Base-by-base conservation (phyloP, 2,329 filamentous ascomycete species). In the Curvularia sp. region DNA sequence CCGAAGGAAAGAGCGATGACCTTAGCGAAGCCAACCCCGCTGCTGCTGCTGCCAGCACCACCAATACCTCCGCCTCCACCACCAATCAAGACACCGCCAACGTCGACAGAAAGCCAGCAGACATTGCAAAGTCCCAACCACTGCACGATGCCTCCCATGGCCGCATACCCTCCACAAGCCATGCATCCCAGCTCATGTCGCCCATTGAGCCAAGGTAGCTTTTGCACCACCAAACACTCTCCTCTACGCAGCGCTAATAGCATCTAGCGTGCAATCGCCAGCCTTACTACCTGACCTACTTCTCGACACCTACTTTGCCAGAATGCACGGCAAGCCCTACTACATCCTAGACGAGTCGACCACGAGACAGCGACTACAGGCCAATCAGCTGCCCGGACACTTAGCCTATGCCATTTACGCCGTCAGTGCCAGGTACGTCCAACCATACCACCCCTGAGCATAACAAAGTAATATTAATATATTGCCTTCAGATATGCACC, bases 321-420 rank as follows among this genome's bases (percentile, higher is more conserved):
- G 90, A 50, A 86, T 93, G 39, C 92, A 96, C 73, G 89, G 89
- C 50, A 94, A 93, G 71, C 91, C 92, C 1, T 95, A 90, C 65
- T 87, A 91, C 70, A 88, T 96, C 51, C 81, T 96, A 3, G 91
- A 96, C 70, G 92, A 96, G 76, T 82, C 88, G 0, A 86, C 85
- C 0, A 88, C 90, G 9, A 84, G 92, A 55, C 90, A 93, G 76
- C 84, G 88, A 24, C 79, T 92, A 62, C 88, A 91, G 65, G 77
- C 88, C 9, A 88, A 88, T 49, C 88, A 91, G 68, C 78, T 94
- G 10, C 81, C 84, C 0, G 63, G 68, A 2, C 79, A 78, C 66
- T 73, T 86, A 60, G 77, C 81, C 47, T 81, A 84, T 74, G 84
- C 84, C 13, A 84, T 86, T 41, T 81, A 82, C 62, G 80, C 81